These are phyloP conservation scores for Lyophyllum semitale DNA, from an alignment of 768 basidiomycete species.

Conservation along the genomic window DNA sequence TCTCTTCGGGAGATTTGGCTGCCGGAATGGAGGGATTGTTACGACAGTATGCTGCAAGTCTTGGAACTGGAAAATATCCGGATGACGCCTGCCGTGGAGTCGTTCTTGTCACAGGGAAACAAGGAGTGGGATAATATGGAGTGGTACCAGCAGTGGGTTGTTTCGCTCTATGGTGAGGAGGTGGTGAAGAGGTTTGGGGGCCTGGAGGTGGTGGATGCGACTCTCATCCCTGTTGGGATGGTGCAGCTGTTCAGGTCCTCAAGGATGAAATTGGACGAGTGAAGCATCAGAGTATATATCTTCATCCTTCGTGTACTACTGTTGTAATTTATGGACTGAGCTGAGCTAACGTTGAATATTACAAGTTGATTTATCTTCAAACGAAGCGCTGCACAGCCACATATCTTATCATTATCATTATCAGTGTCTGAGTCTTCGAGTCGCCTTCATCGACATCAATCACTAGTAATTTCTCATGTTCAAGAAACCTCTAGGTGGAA, in stretches of 20 bases:
- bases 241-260: conserved; percentile 38
- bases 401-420: conserved; percentile 10
- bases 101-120: conserved; percentile 1
- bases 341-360: too few relatives aligned
- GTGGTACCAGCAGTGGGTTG: conserved; percentile 38
- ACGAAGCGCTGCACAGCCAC: conserved; percentile 19
- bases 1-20: conserved; percentile 16
- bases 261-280: conserved; percentile 34
- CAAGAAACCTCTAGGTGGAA: conserved; percentile 70
- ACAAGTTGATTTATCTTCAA: too few relatives aligned
- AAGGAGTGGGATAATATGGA: conserved; percentile 15
- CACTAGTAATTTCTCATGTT: conserved; percentile 50
- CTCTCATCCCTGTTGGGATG: conserved; percentile 43
- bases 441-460: background rate
- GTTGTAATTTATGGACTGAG: background rate
- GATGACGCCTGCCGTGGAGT: conserved; percentile 4
- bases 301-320: background rate
- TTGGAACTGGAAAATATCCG: background rate
- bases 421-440: background rate
- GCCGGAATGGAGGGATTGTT: conserved; percentile 8
- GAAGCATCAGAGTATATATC: background rate
- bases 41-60: conserved; percentile 8
- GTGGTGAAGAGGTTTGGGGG: conserved; percentile 40
- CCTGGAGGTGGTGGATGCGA: conserved; percentile 39
- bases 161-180: conserved; percentile 39